Evolutionary conservation across 2,329 filamentous ascomycete genomes (phyloP), one percentile per base, ranked within the genome.

Genomic region (Thelonectria rubi): DNA sequence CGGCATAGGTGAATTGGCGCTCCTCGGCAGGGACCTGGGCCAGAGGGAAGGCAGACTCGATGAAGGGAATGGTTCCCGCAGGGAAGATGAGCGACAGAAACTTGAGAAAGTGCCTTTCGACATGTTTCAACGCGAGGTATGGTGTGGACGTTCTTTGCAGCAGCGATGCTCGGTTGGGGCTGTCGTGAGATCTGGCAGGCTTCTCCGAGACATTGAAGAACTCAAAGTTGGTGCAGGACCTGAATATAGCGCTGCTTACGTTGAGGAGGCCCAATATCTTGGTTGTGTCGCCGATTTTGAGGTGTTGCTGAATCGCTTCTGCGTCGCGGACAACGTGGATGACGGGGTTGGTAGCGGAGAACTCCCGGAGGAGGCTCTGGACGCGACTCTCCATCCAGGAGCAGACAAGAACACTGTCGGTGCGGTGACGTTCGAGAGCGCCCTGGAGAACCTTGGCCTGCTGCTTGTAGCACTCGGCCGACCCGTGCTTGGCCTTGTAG

Each of bases 121-220:
- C 84, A 49, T 87, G 81, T 71, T 92, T 92, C 6, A 92, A 75
- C 0, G 88, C 88, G 15, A 92, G 75, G 65, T 90, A 90, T 0
- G 87, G 86, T 2, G 86, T 84, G 0, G 81, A 79, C 1, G 78
- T 77, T 54, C 78, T 62, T 8, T 69, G 66, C 74, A 58, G 75
- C 74, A 54, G 76, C 46, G 67, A 65, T 6, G 53, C 47, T 0
- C 65, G 62, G 12, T 60, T 18, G 21, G 43, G 54, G 57, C 47
- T 17, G 6, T 34, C 40, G 5, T 42, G 47, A 24, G 66, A 71
- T 66, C 67, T 72, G 45, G 77, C 71, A 5, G 72, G 73, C 17
- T 77, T 79, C 70, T 92, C 89, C 2, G 88, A 88, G 15, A 91
- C 79, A 67, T 93, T 93, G 79, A 88, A 92, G 73, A 92, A 94